phyloP scores from a whole-genome alignment of 2,329 filamentous ascomycete species.

The Cryphonectria japonica region DNA sequence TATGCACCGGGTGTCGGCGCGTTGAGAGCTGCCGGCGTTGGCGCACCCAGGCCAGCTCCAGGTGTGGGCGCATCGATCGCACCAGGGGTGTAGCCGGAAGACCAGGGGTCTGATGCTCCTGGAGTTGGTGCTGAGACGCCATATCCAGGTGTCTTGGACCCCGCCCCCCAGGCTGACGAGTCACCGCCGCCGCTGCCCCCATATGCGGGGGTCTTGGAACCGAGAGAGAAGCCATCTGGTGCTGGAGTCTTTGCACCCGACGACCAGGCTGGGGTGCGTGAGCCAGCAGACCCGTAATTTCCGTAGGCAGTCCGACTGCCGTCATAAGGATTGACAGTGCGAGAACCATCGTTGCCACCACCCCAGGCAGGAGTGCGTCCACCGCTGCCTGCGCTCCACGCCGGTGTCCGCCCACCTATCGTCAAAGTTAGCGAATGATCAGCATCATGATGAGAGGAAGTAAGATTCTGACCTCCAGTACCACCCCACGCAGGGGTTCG shows the following conservation, averaged over 20 bases:
- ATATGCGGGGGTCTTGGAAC: conserved; percentile 72
- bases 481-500: conserved; percentile 78
- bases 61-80: conserved; percentile 74
- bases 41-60: conserved; percentile 60
- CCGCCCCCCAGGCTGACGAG: conserved; percentile 64
- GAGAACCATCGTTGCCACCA: conserved; percentile 59
- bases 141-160: conserved; percentile 80
- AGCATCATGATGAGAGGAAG: neutral
- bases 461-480: conserved; percentile 60
- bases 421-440: conserved; percentile 37
- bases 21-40: conserved; percentile 61
- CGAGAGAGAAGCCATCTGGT: conserved; percentile 65
- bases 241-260: conserved; percentile 76
- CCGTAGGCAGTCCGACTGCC: conserved; percentile 74
- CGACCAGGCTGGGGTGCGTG: conserved; percentile 77
- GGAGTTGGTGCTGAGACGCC: conserved; percentile 63
- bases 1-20: conserved; percentile 74
- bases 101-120: conserved; percentile 64
- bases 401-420: conserved; percentile 64
- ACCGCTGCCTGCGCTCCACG: conserved; percentile 62
- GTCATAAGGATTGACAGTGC: conserved; percentile 72
- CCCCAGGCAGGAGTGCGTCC: conserved; percentile 73
- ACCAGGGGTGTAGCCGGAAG: conserved; percentile 49
- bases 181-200: conserved; percentile 45
- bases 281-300: conserved; percentile 49